These are phyloP conservation scores for Cystobasidium tubakii DNA, from an alignment of 768 basidiomycete genomes.

Conservation along the genomic window DNA sequence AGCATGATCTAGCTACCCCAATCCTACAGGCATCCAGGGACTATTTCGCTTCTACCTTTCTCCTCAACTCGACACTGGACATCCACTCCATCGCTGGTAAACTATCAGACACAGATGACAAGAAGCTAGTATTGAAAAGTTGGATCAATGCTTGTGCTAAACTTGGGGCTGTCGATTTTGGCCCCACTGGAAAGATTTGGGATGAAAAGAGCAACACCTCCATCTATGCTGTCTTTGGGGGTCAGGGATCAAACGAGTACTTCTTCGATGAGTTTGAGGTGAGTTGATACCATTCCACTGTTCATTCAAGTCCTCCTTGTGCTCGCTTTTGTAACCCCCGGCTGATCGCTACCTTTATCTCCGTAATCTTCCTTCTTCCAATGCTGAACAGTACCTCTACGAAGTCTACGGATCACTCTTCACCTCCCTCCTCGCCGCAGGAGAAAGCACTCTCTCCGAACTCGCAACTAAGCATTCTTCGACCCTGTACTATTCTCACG, in stretches of 20 bases:
- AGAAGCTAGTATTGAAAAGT: constrained; percentile 67
- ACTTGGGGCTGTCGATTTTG: constrained; percentile 66
- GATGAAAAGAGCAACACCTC: constrained; percentile 54
- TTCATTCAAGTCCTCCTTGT: constrained; percentile 83
- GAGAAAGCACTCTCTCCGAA: constrained; percentile 56
- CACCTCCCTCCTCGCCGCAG: constrained; percentile 63
- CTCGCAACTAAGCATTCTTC: constrained; percentile 53
- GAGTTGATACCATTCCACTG: constrained; percentile 39
- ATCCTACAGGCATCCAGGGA: constrained; percentile 69
- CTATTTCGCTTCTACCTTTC: constrained; percentile 70
- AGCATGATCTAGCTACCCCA: constrained; percentile 58
- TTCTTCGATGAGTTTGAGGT: constrained; percentile 90
- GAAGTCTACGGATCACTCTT: constrained; percentile 88
- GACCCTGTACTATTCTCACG: constrained; percentile 62
- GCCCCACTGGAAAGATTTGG: constrained; percentile 48
- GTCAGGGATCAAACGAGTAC: constrained; percentile 95
- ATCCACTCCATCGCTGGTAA: constrained; percentile 69
- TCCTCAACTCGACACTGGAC: constrained; percentile 58
- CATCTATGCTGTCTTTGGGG: constrained; percentile 88
- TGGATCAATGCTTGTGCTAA: constrained; percentile 67
- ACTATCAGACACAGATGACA: constrained; percentile 65
- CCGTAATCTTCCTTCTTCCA: constrained; percentile 50
- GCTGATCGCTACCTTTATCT: neutral
- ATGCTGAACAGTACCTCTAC: constrained; percentile 83
- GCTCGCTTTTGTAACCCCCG: constrained; percentile 61